Conservation (phyloP, 129 eudicot species). For the Tanacetum coccineum region DNA sequence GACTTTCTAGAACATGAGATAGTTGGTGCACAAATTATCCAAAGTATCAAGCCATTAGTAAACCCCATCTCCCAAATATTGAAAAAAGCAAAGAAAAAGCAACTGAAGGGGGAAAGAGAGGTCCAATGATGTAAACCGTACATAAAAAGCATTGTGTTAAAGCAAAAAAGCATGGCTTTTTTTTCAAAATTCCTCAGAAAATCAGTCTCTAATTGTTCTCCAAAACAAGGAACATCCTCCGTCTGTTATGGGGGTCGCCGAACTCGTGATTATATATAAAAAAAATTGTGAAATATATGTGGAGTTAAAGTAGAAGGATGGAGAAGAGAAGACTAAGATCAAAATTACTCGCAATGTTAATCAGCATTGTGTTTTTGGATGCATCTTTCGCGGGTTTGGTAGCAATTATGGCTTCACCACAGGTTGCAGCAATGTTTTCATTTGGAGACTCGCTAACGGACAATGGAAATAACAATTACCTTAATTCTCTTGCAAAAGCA, state of each 20-base stretch:
- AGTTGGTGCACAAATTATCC: neutral
- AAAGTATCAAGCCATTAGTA: neutral
- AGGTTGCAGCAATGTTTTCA: slow-evolving; percentile 50
- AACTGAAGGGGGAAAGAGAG: neutral
- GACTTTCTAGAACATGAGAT: neutral
- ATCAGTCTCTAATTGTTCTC: slow-evolving; percentile 3
- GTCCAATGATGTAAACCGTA: neutral
- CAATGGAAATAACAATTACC: slow-evolving; percentile 65
- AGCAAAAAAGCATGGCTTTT: slow-evolving; percentile 10
- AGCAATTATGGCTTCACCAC: neutral
- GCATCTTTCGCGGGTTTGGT: neutral
- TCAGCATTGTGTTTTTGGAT: slow-evolving; percentile 16
- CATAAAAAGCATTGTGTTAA: neutral
- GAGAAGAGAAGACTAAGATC: slow-evolving; percentile 10
- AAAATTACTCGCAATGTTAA: slow-evolving; percentile 15
- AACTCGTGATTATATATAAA: neutral
- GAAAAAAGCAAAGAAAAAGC: neutral
- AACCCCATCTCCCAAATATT: neutral
- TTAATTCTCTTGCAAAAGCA: slow-evolving; percentile 57
- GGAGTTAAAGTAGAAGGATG: slow-evolving; percentile 4
- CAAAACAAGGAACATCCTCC: neutral
- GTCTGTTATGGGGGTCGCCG: neutral
- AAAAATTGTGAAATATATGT: neutral
- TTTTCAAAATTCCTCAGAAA: neutral
- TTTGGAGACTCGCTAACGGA: slow-evolving; percentile 76